phyloP scores from a whole-genome alignment of 2,329 filamentous ascomycete genomes.

The Xylariomycetidae sp. region DNA sequence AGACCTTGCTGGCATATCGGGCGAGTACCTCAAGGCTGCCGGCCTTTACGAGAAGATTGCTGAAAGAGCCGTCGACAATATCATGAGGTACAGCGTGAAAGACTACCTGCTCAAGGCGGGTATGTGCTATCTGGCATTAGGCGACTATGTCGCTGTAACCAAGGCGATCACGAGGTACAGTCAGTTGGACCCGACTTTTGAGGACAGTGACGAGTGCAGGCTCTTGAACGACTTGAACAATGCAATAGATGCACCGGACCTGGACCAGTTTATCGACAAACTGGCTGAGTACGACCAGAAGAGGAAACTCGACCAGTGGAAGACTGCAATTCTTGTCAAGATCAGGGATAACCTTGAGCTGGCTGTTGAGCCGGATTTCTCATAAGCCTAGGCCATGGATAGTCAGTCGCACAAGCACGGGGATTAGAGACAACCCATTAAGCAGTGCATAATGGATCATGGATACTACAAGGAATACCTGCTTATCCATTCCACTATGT shows the following conservation, averaged over 20 bases:
- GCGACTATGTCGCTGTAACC: conserved; percentile 72
- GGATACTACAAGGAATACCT: no score
- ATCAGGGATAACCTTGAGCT: conserved; percentile 79
- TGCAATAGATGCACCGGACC: conserved; percentile 71
- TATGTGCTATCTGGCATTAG: conserved; percentile 74
- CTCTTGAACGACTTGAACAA: conserved; percentile 73
- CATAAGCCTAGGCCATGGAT: no score
- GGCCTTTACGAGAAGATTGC: conserved; percentile 82
- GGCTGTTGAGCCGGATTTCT: conserved; percentile 29
- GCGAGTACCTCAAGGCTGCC: conserved; percentile 80
- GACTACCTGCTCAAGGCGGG: conserved; percentile 94
- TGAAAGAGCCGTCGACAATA: conserved; percentile 74
- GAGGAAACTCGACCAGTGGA: conserved; percentile 95
- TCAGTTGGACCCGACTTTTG: conserved; percentile 74
- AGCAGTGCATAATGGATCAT: no score
- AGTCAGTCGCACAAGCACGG: no score
- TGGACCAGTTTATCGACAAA: conserved; percentile 80
- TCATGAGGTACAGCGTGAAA: conserved; percentile 92
- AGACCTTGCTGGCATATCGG: conserved; percentile 76
- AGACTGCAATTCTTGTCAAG: conserved; percentile 77
- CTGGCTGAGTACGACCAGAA: conserved; percentile 87
- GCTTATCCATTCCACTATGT: no score
- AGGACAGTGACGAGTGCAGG: conserved; percentile 73
- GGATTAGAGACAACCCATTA: no score
- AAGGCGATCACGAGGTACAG: conserved; percentile 78